A percentile compares a stretch with the other conserved stretches of the same genome.
These are phyloP conservation scores for Erigeron canadensis DNA, from an alignment of 129 eudicot genomes.

Conservation along the genomic window DNA sequence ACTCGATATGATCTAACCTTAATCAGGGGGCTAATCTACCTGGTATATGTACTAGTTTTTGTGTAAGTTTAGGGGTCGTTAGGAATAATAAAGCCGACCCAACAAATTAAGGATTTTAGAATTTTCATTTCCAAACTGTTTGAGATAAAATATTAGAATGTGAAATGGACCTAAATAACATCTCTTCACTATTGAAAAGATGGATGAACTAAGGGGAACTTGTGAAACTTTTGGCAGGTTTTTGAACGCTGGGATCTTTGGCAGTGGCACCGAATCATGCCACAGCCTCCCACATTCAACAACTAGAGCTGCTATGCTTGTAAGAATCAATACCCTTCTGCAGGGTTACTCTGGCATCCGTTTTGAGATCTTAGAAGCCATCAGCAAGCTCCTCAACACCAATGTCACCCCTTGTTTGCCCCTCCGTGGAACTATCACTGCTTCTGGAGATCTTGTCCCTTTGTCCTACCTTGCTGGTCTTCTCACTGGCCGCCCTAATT, in stretches of 20 bases:
- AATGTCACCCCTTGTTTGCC: constrained; percentile 21
- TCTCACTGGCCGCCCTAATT: constrained; percentile 15
- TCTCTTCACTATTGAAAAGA: too few relatives aligned
- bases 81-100: too few relatives aligned
- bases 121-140: too few relatives aligned
- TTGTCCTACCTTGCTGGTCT: neutral
- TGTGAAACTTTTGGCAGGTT: neutral
- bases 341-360: constrained; percentile 19
- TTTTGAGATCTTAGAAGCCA: constrained; percentile 17
- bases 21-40: too few relatives aligned
- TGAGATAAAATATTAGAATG: too few relatives aligned
- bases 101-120: too few relatives aligned
- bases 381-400: constrained; percentile 11
- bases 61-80: too few relatives aligned
- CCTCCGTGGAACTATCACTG: constrained; percentile 9
- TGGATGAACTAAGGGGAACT: too few relatives aligned
- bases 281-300: constrained; percentile 16
- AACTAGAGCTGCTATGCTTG: constrained; percentile 4
- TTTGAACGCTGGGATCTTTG: constrained; percentile 8
- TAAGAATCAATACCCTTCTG: constrained; percentile 17
- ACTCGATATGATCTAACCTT: too few relatives aligned
- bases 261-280: constrained; percentile 1
- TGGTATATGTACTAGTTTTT: too few relatives aligned
- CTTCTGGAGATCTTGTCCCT: neutral
- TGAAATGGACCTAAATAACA: too few relatives aligned